phyloP scores from a whole-genome alignment of 2,329 filamentous ascomycete genomes.

The Plectosphaerella cucumerina region DNA sequence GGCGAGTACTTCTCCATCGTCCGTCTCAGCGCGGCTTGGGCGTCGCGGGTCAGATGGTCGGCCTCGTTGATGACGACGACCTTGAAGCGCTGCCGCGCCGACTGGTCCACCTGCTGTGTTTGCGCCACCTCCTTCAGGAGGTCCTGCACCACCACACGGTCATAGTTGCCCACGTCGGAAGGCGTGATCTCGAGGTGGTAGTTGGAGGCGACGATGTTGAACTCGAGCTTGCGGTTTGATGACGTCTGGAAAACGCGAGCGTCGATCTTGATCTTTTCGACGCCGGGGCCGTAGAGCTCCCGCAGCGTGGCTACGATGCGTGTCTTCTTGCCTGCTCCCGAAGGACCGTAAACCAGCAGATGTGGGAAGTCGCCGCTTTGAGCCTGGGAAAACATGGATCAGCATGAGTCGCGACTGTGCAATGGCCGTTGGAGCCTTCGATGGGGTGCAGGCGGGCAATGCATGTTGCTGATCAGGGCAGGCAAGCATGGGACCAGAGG shows the following conservation, averaged over 20 bases:
- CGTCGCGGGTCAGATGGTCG: conserved; percentile 88
- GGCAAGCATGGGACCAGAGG: too few relatives aligned
- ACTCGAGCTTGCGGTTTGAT: conserved; percentile 95
- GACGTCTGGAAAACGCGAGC: conserved; percentile 94
- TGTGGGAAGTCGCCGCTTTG: conserved; percentile 98
- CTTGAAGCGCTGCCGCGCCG: conserved; percentile 90
- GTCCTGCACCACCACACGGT: conserved; percentile 93
- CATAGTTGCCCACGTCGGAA: conserved; percentile 93
- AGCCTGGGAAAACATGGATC: conserved; percentile 52
- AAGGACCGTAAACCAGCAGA: conserved; percentile 93
- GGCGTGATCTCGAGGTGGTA: conserved; percentile 99
- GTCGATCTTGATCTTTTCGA: conserved; percentile 99
- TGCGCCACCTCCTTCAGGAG: conserved; percentile 96
- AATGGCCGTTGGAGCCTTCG: too few relatives aligned
- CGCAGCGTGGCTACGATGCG: conserved; percentile 93
- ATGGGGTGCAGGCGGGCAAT: too few relatives aligned
- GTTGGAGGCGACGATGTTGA: conserved; percentile 95
- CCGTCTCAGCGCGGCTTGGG: conserved; percentile 86
- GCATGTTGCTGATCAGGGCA: too few relatives aligned
- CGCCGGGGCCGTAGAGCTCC: conserved; percentile 89
- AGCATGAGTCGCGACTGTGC: too few relatives aligned
- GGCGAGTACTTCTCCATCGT: conserved; percentile 99
- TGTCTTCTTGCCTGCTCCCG: conserved; percentile 96
- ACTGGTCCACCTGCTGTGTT: conserved; percentile 95
- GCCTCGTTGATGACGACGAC: conserved; percentile 99